Evolutionary conservation across 148 eudicot species (phyloP), one percentile per base, ranked within the genome.

Genomic region (Rhododendron simsii): DNA sequence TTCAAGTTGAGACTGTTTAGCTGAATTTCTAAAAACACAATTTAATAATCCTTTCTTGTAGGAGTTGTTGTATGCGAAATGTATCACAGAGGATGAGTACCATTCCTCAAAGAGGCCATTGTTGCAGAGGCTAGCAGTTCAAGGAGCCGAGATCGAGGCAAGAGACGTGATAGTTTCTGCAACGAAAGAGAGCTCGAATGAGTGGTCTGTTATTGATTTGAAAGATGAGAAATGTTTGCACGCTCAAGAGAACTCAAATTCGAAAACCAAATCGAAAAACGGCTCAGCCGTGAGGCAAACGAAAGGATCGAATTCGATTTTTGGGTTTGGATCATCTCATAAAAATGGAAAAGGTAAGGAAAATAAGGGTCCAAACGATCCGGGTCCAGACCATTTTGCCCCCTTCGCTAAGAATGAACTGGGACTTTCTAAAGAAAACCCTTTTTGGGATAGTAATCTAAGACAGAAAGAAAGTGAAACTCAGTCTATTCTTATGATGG

Each of bases 81-180:
- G 98, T 86, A 96, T 96, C 89, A 84, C 98, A 30, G 93, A 89
- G 79, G 99, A 96, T 14, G 99, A 96, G 90, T 96, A 96, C 85
- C 99, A 95, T 81, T 89, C 94, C 47, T 92, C 99, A 0, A 94
- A 96, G 84, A 90, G 94, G 88, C 98, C 99, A n/a, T 81, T 96
- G 81, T 89, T 96, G 69, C 95, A 96, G 87, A 90, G 98, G 84
- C 89, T 95, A 57, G 96, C 98, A 45, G 92, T 91, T 81, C 99
- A 95, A 90, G 99, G 99, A 86, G 98, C 92, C 0, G 92, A 92
- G 87, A 92, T 94, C 26, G 93, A 90, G 80, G 90, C 94, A 7
- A 93, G 86, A 75, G 94, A 93, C 35, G 93, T 96, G 59, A 89
- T 88, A 69, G 82, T 91, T 55, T 93, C 92, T 44, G 69, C 79